Base-by-base conservation (phyloP, 768 basidiomycete genomes). In the Russula sp. region DNA sequence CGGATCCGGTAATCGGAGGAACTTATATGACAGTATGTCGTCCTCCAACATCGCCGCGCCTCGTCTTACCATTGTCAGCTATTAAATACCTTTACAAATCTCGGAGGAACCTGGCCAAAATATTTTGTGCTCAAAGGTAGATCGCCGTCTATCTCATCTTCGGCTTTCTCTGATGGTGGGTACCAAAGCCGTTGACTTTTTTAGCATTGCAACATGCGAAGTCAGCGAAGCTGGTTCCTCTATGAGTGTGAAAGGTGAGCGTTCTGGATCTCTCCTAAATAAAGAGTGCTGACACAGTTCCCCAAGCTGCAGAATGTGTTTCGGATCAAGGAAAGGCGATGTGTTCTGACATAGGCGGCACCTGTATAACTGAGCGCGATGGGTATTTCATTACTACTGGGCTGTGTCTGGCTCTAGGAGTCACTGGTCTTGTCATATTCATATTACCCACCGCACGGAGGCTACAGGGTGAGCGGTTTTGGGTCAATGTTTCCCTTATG, bases 61-160 rank as follows among this genome's bases (percentile, higher is more conserved):
- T 22, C 24, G 22, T 20, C 52, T 57, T 34, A 36, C 20, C 36
- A 34, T 52, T 30, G 24, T 59, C 70, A 98, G 93, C 79, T 99
- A 14, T 76, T 99, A 49, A 98, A 98, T 74, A 99, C 97, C 18
- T 93, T 97, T 70, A 85, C 89, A 20, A 99, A 99, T 74, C 83
- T 99, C 69, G 97, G 97, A 49, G 97, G 97, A 24, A 99, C 97
- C 4, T 98, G 97, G 96, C 97, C 97, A 8, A 88, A 90, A 70
- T 97, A 86, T 78, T 95, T 98, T 71, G 88, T 99, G 46, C 80
- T 99, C n/a, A 93, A 94, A 78, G 94, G 91, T 83, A 28, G 70
- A 59, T 48, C 28, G 5, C 32, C 3, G 26, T 6, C 1, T 55
- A n/a, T 38, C 8, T 10, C 14, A 24, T 24, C 24, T n/a, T 18